Evolutionary conservation across 352 stramenopile genomes (phyloP), one percentile per base, ranked within the genome.

Genomic region (Globisporangium okanoganense): DNA sequence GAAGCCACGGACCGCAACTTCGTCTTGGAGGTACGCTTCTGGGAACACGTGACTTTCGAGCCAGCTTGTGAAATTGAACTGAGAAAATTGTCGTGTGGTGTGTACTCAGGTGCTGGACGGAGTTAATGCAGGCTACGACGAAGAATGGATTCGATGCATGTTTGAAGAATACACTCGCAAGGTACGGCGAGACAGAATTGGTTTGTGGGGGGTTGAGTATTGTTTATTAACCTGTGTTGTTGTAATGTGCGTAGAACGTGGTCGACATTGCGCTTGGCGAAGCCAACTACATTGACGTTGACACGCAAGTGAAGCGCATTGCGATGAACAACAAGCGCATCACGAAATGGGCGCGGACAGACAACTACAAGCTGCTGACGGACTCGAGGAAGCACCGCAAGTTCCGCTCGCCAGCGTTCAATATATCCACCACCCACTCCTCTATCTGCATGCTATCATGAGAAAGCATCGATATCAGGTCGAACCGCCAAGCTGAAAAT

Each of bases 131-230:
- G 86, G 86, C 1, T 94, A 92, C 55, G 82, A 87, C 40, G 86
- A 95, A 63, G 85, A 94, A 56, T 95, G 86, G 86, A 76, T 95
- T 16, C 79, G 86, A 8, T 93, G 81, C 62, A 91, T 91, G 72
- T 95, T 93, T 62, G 86, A 95, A 58, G 86, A 95, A 58, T 94
- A 93, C 48, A 93, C 83, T n/a, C 76, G 79, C 14, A 87, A 90
- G 74, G 78, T 87, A 38, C 43, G 41, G 1, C 1, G 7, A 14
- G 14, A 10, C 12, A 31, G 5, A 9, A 22, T 29, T 7, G 31
- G 41, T 27, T 18, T 36, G 5, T 41, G 24, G 25, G 24, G 25
- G n/a, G 36, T 14, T 27, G 9, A 36, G 50, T 25, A 5, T n/a
- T 2, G 13, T 47, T n/a, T 61, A 5, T 24, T n/a, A 50, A 2